Evolutionary conservation across 2,329 filamentous ascomycete species (phyloP).

Genomic region (Pseudogymnoascus sp.): DNA sequence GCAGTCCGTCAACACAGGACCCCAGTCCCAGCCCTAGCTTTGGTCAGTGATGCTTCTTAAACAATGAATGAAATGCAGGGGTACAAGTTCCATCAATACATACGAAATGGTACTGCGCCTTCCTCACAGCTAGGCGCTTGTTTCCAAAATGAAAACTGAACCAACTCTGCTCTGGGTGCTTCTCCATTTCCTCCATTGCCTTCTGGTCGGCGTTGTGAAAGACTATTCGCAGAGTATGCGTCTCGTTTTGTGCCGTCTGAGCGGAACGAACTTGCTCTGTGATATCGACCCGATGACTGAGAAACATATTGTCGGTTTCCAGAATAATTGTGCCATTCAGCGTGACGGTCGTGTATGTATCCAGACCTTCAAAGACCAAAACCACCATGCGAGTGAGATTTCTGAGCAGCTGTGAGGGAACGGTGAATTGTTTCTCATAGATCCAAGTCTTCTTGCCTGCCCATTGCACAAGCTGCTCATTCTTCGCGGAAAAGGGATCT

Average conservation of each 20-base stretch:
- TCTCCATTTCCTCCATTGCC: conserved; percentile 12
- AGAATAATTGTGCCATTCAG: conserved; percentile 43
- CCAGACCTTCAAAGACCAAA: conserved; percentile 49
- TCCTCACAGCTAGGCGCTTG: conserved; percentile 47
- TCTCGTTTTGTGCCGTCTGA: conserved; percentile 14
- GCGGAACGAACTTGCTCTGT: conserved; percentile 31
- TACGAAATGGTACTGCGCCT: conserved; percentile 54
- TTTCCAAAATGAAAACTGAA: conserved; percentile 31
- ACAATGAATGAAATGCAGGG: conserved; percentile 34
- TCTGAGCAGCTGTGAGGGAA: conserved; percentile 17
- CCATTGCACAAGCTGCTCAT: conserved; percentile 55
- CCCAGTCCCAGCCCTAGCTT: conserved; percentile 62
- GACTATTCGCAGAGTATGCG: conserved; percentile 47
- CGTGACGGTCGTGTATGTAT: conserved; percentile 47
- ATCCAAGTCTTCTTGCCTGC: conserved; percentile 57
- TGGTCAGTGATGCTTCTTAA: background rate
- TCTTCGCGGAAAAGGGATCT: conserved; percentile 55
- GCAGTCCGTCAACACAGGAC: conserved; percentile 54
- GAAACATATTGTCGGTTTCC: conserved; percentile 49
- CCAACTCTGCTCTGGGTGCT: conserved; percentile 23
- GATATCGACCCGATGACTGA: conserved; percentile 45
- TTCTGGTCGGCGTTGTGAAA: conserved; percentile 44
- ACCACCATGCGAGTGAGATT: conserved; percentile 28
- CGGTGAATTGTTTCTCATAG: conserved; percentile 34
- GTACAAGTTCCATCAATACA: conserved; percentile 35